Percentiles rank a stretch among this genome's conserved stretches.
Evolutionary conservation across 164 flowering plant species (phyloP).

Genomic region (Litsea cubeba): DNA sequence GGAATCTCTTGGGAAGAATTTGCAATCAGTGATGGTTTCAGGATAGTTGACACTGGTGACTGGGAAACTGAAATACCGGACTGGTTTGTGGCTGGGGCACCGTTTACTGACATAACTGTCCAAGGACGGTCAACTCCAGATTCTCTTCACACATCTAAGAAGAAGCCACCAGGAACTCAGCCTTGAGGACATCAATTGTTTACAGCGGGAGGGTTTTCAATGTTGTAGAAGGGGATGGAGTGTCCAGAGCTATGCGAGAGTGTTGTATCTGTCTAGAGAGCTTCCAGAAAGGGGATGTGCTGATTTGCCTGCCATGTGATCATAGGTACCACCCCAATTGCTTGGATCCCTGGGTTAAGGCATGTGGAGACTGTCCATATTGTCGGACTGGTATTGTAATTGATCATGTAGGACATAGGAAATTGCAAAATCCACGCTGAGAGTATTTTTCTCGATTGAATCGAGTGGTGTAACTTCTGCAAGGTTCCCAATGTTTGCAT

Average conservation of each 20-base stretch:
- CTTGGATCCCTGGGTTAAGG: constrained; percentile 67
- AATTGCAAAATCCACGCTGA: background rate
- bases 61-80: constrained; percentile 43
- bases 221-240: constrained; percentile 12
- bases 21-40: constrained; percentile 29
- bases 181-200: constrained; percentile 36
- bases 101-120: constrained; percentile 13
- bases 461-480: too few relatives aligned
- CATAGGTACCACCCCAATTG: constrained; percentile 69
- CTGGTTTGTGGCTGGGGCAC: constrained; percentile 13
- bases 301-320: constrained; percentile 51
- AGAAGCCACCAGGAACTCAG: constrained; percentile 65
- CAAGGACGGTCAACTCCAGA: constrained; percentile 13
- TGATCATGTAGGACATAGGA: background rate
- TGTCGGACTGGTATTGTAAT: constrained; percentile 46
- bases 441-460: background rate
- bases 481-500: too few relatives aligned
- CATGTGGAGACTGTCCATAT: constrained; percentile 84
- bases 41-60: constrained; percentile 35
- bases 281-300: constrained; percentile 48
- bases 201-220: constrained; percentile 39
- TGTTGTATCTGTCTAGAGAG: constrained; percentile 49
- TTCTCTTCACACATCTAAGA: constrained; percentile 20
- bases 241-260: constrained; percentile 4
- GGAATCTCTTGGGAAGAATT: constrained; percentile 19